A percentile compares a stretch with the other conserved stretches of the same genome.
phyloP scores from a whole-genome alignment of 2,329 filamentous ascomycete species.

The Zalaria obscura region DNA sequence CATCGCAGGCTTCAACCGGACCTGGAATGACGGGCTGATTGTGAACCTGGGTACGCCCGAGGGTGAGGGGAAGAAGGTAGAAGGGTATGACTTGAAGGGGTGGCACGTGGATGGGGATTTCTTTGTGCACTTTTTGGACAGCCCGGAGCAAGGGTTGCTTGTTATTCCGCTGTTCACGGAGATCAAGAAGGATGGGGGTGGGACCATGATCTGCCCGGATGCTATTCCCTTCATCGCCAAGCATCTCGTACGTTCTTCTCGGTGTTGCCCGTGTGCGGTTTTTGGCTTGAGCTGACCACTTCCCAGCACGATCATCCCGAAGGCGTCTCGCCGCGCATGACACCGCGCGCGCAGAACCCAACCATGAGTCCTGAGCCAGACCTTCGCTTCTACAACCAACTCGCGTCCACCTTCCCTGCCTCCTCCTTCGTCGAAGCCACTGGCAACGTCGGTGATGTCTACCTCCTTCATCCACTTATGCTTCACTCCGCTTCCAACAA shows the following conservation, averaged over 20 bases:
- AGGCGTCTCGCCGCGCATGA: constrained; percentile 53
- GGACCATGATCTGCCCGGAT: constrained; percentile 48
- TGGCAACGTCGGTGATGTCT: constrained; percentile 42
- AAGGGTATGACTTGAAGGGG: constrained; percentile 37
- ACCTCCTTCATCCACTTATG: constrained; percentile 46
- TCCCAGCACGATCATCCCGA: constrained; percentile 41
- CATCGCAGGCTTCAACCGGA: constrained; percentile 31
- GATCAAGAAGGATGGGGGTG: constrained; percentile 45
- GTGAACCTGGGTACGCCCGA: constrained; percentile 49
- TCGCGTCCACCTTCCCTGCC: constrained; percentile 18
- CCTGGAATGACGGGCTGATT: constrained; percentile 55
- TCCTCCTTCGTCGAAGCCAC: constrained; percentile 39
- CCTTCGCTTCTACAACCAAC: constrained; percentile 27
- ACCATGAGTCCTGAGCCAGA: constrained; percentile 22
- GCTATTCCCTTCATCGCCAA: constrained; percentile 43
- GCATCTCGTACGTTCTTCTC: constrained; percentile 21
- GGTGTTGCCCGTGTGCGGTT: neutral
- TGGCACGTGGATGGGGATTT: constrained; percentile 65
- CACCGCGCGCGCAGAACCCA: constrained; percentile 34
- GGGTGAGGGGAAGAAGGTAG: constrained; percentile 33
- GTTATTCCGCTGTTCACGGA: constrained; percentile 56
- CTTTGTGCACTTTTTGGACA: constrained; percentile 59
- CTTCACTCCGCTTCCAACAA: constrained; percentile 41
- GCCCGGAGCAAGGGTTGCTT: constrained; percentile 52
- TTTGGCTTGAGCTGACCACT: neutral